phyloP scores from a whole-genome alignment of 1,284 basidiomycete species.

The Quambalaria eucalypti region DNA sequence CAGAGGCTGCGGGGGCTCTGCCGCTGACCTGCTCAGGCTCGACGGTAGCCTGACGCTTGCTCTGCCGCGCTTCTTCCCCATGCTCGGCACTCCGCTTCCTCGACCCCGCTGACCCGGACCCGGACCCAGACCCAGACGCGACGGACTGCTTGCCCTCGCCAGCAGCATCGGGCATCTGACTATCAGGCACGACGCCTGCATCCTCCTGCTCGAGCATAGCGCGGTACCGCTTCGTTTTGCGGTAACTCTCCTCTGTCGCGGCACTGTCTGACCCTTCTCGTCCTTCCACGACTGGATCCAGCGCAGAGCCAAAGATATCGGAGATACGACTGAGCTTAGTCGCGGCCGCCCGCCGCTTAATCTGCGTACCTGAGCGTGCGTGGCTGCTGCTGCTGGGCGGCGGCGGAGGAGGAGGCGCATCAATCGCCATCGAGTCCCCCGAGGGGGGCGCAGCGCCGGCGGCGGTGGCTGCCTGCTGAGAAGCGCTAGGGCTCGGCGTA shows the following conservation, averaged over 20 bases:
- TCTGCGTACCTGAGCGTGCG: neutral
- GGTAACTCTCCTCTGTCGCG: neutral
- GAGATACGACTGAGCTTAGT: neutral
- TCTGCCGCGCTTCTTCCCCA: neutral
- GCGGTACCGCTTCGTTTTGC: constrained; percentile 1
- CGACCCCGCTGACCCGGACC: too few species aligned
- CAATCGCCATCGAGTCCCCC: neutral
- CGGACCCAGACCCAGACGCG: too few species aligned
- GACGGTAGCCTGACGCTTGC: too few species aligned
- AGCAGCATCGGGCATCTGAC: too few species aligned
- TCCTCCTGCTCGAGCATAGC: neutral
- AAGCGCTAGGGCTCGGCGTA: neutral
- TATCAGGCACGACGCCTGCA: too few species aligned
- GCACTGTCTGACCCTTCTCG: neutral
- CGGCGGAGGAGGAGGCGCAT: too few species aligned
- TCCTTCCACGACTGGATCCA: too few species aligned
- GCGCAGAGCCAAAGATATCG: neutral
- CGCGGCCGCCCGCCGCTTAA: neutral
- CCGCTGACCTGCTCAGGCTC: too few species aligned
- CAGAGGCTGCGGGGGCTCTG: too few species aligned
- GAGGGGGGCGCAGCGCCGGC: neutral
- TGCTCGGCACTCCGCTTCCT: too few species aligned
- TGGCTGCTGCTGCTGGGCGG: neutral
- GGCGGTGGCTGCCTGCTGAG: neutral
- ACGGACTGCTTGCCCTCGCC: too few species aligned